Conservation (phyloP, 805 yeast genomes). For the Lipomyces anomalus region DNA sequence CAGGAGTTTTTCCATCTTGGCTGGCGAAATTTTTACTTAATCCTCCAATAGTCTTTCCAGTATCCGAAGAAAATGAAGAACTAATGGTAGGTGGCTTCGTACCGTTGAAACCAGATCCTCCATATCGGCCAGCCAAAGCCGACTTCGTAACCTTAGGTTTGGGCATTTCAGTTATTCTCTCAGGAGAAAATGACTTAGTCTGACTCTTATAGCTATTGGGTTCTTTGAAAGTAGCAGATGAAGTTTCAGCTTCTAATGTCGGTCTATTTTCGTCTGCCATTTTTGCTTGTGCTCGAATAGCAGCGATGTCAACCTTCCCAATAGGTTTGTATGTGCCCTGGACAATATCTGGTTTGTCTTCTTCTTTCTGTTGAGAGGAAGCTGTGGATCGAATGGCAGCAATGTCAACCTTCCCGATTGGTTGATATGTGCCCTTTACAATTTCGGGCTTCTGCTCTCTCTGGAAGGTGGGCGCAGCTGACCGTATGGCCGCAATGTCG, state of each 20-base stretch:
- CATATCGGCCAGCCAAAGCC: constrained; percentile 38
- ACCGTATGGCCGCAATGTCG: constrained; percentile 43
- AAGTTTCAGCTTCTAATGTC: no score
- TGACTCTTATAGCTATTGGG: neutral
- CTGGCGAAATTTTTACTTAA: constrained; percentile 55
- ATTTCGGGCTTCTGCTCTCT: constrained; percentile 34
- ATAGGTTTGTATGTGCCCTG: constrained; percentile 54
- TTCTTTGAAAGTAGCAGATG: no score
- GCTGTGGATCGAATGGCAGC: constrained; percentile 39
- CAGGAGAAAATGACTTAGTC: constrained; percentile 32
- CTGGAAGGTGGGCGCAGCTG: no score
- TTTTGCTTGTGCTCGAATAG: constrained; percentile 37
- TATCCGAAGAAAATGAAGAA: constrained; percentile 33
- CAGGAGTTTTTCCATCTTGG: constrained; percentile 81
- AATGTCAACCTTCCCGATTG: constrained; percentile 56
- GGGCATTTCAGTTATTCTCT: constrained; percentile 56
- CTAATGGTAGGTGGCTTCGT: constrained; percentile 37
- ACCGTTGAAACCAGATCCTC: constrained; percentile 29
- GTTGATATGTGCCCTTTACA: constrained; percentile 48
- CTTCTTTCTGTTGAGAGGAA: constrained; percentile 15
- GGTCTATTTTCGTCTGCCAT: neutral
- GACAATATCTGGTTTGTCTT: constrained; percentile 27
- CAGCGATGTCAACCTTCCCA: constrained; percentile 52
- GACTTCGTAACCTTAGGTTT: constrained; percentile 49
- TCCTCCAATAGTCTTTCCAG: constrained; percentile 38